Percentiles rank a stretch among this genome's conserved stretches.
phyloP scores from a whole-genome alignment of 768 basidiomycete species.

The Pisolithus sp. region DNA sequence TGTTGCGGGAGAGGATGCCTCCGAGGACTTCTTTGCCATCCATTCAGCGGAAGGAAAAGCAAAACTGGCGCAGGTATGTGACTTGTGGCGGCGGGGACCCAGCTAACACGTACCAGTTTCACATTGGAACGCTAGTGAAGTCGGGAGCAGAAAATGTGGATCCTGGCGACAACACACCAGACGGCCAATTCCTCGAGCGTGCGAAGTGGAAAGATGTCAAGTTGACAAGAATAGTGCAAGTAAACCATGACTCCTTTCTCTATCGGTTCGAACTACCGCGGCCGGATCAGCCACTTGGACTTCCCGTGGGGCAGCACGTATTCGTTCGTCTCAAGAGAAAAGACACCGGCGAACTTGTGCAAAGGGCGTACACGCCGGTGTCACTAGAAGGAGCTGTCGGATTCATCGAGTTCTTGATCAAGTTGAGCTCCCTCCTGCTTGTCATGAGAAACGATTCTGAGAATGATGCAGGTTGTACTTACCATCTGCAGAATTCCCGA shows the following conservation, averaged over 20 bases:
- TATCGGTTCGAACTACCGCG: constrained; percentile 44
- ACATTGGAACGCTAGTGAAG: constrained; percentile 44
- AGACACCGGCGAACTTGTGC: constrained; percentile 38
- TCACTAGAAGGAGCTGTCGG: constrained; percentile 37
- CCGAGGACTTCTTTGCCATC: constrained; percentile 60
- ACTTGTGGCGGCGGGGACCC: neutral
- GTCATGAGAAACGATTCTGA: constrained; percentile 5
- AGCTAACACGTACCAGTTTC: constrained; percentile 25
- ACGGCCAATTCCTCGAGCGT: constrained; percentile 35
- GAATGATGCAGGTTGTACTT: constrained; percentile 35
- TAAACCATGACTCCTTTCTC: constrained; percentile 44
- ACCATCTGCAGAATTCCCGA: constrained; percentile 28
- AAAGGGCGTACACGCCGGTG: constrained; percentile 58
- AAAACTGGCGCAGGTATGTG: constrained; percentile 36
- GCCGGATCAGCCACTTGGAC: constrained; percentile 39
- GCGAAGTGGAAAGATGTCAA: constrained; percentile 43
- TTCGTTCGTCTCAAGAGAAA: constrained; percentile 43
- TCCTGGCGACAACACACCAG: constrained; percentile 4
- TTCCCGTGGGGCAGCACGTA: constrained; percentile 56
- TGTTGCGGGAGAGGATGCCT: constrained; percentile 53
- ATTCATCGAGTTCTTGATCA: constrained; percentile 48
- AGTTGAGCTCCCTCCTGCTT: constrained; percentile 25
- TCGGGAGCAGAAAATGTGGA: neutral
- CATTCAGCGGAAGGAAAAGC: constrained; percentile 46
- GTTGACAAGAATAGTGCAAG: constrained; percentile 30